Evolutionary conservation across 257 asterid species (phyloP).

Genomic region (Salvia hispanica): DNA sequence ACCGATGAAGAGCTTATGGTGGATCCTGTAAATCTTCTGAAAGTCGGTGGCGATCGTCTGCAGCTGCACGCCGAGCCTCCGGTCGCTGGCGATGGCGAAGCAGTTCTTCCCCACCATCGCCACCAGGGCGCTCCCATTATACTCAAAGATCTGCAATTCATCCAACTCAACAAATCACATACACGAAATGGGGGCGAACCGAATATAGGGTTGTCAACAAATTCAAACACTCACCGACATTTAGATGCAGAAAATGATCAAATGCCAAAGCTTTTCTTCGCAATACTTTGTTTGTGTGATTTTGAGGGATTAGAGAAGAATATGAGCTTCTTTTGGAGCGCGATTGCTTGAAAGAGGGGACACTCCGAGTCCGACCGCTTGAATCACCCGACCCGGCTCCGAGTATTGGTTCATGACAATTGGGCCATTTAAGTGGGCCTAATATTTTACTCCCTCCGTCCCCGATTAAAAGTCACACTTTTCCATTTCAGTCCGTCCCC

Average conservation of each 20-base stretch:
- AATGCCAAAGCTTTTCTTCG: neutral
- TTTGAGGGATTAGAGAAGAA: constrained; percentile 2
- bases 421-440: no score
- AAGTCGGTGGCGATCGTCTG: constrained; percentile 92
- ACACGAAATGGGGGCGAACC: neutral
- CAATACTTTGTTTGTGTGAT: neutral
- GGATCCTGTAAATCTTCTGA: constrained; percentile 73
- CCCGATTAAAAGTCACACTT: no score
- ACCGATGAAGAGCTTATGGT: constrained; percentile 82
- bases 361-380: constrained; percentile 26
- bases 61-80: constrained; percentile 89
- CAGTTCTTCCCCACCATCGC: constrained; percentile 98
- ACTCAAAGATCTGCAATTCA: constrained; percentile 82
- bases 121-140: constrained; percentile 94
- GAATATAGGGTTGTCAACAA: constrained; percentile 25
- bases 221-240: constrained; percentile 58
- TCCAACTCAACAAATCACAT: neutral
- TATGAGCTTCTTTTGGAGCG: neutral
- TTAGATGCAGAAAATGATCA: constrained; percentile 24
- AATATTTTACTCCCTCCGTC: no score
- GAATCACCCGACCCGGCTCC: constrained; percentile 2
- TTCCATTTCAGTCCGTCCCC: no score
- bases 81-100: constrained; percentile 92
- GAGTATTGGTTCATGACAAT: no score
- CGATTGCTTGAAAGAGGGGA: constrained; percentile 39